Conservation (phyloP, 225 moss, liverwort and hornwort species). For the Marchantia paleacea region DNA sequence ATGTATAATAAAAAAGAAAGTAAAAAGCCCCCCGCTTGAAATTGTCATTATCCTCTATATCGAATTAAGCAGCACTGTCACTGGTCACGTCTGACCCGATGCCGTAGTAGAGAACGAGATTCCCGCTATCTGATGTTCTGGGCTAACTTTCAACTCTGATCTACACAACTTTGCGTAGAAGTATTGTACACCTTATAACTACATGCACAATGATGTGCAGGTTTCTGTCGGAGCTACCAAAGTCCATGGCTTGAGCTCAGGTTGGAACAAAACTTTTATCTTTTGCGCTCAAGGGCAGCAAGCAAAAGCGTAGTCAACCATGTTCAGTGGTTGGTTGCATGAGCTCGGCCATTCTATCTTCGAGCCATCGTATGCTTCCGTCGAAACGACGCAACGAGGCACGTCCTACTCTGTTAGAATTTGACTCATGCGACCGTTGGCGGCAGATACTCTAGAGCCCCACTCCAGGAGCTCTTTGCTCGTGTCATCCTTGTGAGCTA, state of each 20-base stretch:
- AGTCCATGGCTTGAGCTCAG: background rate
- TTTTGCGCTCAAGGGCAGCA: slow-evolving; percentile 6
- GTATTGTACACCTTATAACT: background rate
- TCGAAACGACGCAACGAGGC: background rate
- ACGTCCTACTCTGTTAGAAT: slow-evolving; percentile 15
- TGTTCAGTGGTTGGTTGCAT: background rate
- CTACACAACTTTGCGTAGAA: background rate
- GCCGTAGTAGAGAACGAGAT: background rate
- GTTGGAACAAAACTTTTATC: slow-evolving; percentile 6
- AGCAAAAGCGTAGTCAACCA: background rate
- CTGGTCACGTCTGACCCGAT: background rate
- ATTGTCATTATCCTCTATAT: too few relatives aligned
- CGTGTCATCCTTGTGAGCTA: slow-evolving; percentile 55
- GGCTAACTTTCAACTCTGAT: background rate
- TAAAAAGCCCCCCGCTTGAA: too few relatives aligned
- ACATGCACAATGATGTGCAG: background rate
- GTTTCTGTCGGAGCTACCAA: background rate
- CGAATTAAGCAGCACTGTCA: too few relatives aligned
- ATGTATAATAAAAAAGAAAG: too few relatives aligned
- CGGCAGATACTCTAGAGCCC: slow-evolving; percentile 58
- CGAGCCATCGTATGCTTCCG: background rate
- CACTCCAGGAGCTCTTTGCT: slow-evolving; percentile 56
- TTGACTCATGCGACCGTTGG: slow-evolving; percentile 40
- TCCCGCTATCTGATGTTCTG: background rate
- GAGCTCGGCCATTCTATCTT: too few relatives aligned